Base-by-base conservation (phyloP, 345 rosid genomes). In the Noccaea caerulescens region DNA sequence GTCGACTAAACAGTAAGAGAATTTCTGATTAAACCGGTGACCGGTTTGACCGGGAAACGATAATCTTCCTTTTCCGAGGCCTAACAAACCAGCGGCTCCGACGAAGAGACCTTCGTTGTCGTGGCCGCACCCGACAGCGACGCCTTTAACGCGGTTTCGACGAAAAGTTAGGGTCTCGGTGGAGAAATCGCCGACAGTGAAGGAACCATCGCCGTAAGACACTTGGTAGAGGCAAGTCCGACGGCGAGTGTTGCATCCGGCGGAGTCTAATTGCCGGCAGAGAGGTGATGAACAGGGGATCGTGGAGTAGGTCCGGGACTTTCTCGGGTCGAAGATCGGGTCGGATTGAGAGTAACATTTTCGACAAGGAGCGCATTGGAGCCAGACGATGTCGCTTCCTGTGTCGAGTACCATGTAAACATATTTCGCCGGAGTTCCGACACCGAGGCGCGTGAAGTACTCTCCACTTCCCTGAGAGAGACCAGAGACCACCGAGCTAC, bases 381-480 rank as follows among this genome's bases (percentile, higher is more conserved):
- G 79, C 99, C 99, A 94, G 7, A 91, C 90, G 78, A 94, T 72
- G 79, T 94, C 99, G 69, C 97, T 89, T 32, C 99, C 98, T 0
- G 99, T 94, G 69, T 94, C 99, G 2, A 94, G 82, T 9, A 94
- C 98, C 92, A 91, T 84, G 79, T 81, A 91, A 4, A 86, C 75
- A 39, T 89, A 85, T 69, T 79, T 86, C n/a, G 97, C 80, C 49
- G 98, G 99, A 6, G 99, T 89, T 30, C 96, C 98, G 2, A 91
- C 91, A 8, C 96, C 98, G 7, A 94, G 70, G 69, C 98, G 98
- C 60, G 97, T 92, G 87, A 94, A 94, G 79, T 89, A 94, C 81
- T 95, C 99, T 3, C 99, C 96, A 33, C 98, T 92, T 12, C 98
- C 97, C 63, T 91, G 97, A 3, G 99, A 77, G 10, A 95, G 92